phyloP scores from a whole-genome alignment of 139 green algal genomes.

The Ettlia oleoabundans region DNA sequence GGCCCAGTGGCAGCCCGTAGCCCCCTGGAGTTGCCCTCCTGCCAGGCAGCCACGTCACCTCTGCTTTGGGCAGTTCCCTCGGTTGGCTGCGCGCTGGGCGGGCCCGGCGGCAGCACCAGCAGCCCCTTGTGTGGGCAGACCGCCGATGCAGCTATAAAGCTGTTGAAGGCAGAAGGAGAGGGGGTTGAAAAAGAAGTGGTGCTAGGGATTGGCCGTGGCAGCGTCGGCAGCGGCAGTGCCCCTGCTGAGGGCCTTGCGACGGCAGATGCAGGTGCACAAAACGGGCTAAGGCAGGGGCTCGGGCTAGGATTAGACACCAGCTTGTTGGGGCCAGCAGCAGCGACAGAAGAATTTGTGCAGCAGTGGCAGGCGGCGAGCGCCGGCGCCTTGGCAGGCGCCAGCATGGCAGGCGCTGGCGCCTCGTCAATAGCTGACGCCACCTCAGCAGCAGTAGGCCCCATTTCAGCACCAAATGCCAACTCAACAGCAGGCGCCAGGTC shows the following conservation, averaged over 20 bases:
- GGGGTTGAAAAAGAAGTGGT: background rate
- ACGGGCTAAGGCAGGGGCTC: too few species aligned
- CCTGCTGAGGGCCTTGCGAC: too few species aligned
- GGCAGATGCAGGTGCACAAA: too few species aligned
- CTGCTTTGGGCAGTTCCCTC: background rate
- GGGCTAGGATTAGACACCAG: background rate
- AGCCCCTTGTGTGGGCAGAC: background rate
- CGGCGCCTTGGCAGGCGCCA: background rate
- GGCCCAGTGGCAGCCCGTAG: background rate
- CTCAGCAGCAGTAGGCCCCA: too few species aligned
- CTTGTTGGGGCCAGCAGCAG: background rate
- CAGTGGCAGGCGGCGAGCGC: background rate
- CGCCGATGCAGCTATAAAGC: background rate
- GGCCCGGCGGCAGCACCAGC: background rate
- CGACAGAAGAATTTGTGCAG: background rate
- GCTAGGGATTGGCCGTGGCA: too few species aligned
- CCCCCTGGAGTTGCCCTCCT: background rate
- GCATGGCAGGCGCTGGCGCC: background rate
- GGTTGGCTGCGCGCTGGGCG: too few species aligned
- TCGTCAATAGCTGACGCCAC: background rate
- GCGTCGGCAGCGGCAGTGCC: too few species aligned
- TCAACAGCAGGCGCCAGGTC: too few species aligned
- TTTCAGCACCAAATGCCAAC: too few species aligned
- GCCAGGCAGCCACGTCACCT: background rate
- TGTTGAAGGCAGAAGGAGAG: background rate